Base-by-base conservation (phyloP, 768 basidiomycete genomes). In the Gyrodon lividus region DNA sequence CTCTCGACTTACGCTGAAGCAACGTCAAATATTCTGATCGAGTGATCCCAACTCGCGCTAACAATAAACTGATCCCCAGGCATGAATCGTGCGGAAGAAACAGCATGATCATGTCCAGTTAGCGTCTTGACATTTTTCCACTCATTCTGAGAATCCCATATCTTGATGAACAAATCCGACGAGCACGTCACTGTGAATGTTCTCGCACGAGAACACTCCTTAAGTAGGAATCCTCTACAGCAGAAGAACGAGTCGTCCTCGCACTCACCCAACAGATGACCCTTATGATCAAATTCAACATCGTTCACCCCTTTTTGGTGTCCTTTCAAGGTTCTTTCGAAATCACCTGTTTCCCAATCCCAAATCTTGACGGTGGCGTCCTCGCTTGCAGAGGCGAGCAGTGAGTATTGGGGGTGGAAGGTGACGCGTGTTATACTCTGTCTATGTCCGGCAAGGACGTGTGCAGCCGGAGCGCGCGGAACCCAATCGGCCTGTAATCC, bases 261-360 rank as follows among this genome's bases (percentile, higher is more conserved):
- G 23, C 5, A 69, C 75, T 55, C 63, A 92, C 93, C 92, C 58
- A 94, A 73, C 23, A 88, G 68, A 58, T 82, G 83, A 30, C 93
- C 93, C 72, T 89, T 92, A 54, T 83, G 81, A 69, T 95, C 91
- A 64, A 87, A 96, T 66, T 93, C 89, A 48, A 89, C 83, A 70
- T 94, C 93, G 66, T 82, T 83, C 24, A 95, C 86, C 17, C 86
- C 82, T 66, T 89, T 91, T 30, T 93, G 95, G 73, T 96, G 93
- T 6, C 92, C 90, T 70, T 94, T 95, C 52, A 95, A 70, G 9
- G 93, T 95, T 57, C 91, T 73, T 69, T 96, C 93, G 66, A 93
- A 89, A 59, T 95, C 92, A 37, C 93, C 93, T 26, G 89, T 87
- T 67, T 96, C 93, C 92, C 92, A 96, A 61, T 96, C 93, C 92